Evolutionary conservation across 345 rosid species (phyloP), one percentile per base, ranked within the genome.

Genomic region (Sisymbrium altissimum): DNA sequence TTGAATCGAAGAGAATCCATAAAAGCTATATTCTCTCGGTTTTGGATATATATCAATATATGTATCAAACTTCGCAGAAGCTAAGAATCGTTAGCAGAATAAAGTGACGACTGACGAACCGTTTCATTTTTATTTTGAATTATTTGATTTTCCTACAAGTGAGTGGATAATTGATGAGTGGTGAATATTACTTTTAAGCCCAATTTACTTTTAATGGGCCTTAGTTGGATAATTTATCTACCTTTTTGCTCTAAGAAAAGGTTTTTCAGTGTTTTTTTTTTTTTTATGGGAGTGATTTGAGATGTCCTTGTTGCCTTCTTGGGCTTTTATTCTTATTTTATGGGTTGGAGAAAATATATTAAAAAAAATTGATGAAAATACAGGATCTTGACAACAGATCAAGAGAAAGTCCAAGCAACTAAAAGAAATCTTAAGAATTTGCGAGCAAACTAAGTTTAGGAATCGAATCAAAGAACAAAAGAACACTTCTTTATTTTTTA

Each of bases 1-100:
- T 53, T 72, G 68, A 65, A 58, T 41, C 72, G 63, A 49, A 77
- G 72, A 71, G 80, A 65, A 58, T 77, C 72, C 76, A 71, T 77
- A 29, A 59, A 53, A 39, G 30, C 35, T 48, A 18, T 46, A 7
- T 17, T 3, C 0, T 17, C 53, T 35, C n/a, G n/a, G 13, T 50
- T 68, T 40, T 32, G 35, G 35, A 6, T 32, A 6, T 32, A 32
- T 6, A n/a, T n/a, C n/a, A n/a, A n/a, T n/a, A 2, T 15, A 41
- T 74, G 64, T 72, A 64, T 32, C 71, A 64, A 64, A 54, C 49
- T 55, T 73, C 1, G 17, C 54, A 63, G 76, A 62, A 72, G 54
- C 69, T 29, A 72, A 63, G 62, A 61, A 71, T 71, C 59, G n/a
- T 30, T 68, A 0, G 9, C 11, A 25, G 18, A 52, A 30, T 12